Evolutionary conservation across 352 stramenopile genomes (phyloP), one percentile per base, ranked within the genome.

Genomic region (Phytophthora pluvialis): DNA sequence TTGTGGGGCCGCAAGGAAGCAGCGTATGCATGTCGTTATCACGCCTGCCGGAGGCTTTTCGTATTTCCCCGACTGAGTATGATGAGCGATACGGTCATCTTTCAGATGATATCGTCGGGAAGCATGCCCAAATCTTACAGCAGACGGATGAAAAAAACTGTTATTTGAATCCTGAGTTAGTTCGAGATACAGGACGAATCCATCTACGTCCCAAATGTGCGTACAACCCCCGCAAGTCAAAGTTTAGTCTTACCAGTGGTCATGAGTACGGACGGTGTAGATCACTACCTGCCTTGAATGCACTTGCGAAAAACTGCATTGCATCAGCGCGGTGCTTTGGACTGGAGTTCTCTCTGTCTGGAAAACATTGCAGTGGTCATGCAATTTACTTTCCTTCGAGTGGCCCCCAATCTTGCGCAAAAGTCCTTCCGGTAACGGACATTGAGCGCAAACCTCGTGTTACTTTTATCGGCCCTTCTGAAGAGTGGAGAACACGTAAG

Each of bases 301-400:
- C 43, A 11, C 4, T 49, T n/a, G 43, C 21, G 1, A 35, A 12
- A 16, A 49, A 49, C 7, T 33, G 21, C 16, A 12, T 49, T 49
- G 43, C 43, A 11, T 25, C 43, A 9, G 43, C 43, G 4, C 43
- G 43, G 25, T 35, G 43, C 1, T 49, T 49, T 49, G 43, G 43
- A 21, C 25, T 49, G 1, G 43, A 49, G 21, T 21, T 49, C 21
- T 35, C 12, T 8, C 11, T 49, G 12, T 35, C 43, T 3, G 21
- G 25, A 10, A 49, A 33, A 18, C 21, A 49, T 49, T 16, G 43
- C 3, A 49, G 25, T 18, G 43, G 43, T 32, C 43, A 49, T 29
- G 21, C 25, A 13, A 49, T 49, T 49, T 49, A 25, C 26, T 49
- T 49, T 6, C 43, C 43, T 49, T 49, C 25, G 3, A 16, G 43